phyloP scores from a whole-genome alignment of 2,329 filamentous ascomycete genomes.

The Microcyclospora pomicola region DNA sequence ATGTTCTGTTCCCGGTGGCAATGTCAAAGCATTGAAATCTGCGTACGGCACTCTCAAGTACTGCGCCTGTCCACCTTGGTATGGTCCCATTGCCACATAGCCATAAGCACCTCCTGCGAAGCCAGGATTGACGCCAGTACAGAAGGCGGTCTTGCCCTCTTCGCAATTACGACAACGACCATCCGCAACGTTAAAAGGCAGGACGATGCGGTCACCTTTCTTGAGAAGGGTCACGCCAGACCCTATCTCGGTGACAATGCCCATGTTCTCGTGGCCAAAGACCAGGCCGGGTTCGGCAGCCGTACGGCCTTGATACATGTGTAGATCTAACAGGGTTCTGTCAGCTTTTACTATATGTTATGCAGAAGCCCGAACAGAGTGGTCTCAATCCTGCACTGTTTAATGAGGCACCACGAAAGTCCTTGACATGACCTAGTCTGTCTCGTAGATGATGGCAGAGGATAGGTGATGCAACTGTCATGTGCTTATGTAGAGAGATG shows the following conservation, averaged over 20 bases:
- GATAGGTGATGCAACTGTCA: too few species aligned
- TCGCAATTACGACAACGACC: slow-evolving; percentile 51
- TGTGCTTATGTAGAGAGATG: too few species aligned
- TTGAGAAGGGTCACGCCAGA: slow-evolving; percentile 46
- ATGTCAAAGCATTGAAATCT: slow-evolving; percentile 50
- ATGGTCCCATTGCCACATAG: slow-evolving; percentile 42
- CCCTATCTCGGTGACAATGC: slow-evolving; percentile 35
- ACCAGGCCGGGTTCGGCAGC: slow-evolving; percentile 48
- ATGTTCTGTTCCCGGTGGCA: slow-evolving; percentile 47
- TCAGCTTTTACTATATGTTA: slow-evolving; percentile 14
- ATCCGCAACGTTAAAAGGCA: slow-evolving; percentile 53
- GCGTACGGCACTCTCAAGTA: slow-evolving; percentile 52
- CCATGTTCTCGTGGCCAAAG: slow-evolving; percentile 40
- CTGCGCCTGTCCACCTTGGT: slow-evolving; percentile 46
- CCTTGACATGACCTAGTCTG: too few species aligned
- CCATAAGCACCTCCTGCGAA: slow-evolving; percentile 48
- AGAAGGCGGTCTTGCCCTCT: slow-evolving; percentile 50
- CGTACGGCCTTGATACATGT: slow-evolving; percentile 54
- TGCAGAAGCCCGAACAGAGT: too few species aligned
- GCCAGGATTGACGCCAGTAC: slow-evolving; percentile 34
- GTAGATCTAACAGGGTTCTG: slow-evolving; percentile 15
- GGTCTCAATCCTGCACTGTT: too few species aligned
- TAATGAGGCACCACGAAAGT: too few species aligned
- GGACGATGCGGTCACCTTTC: slow-evolving; percentile 49
- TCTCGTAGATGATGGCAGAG: too few species aligned